Base-by-base conservation (phyloP, 139 green algal genomes). In the Nannochloris sp. region DNA sequence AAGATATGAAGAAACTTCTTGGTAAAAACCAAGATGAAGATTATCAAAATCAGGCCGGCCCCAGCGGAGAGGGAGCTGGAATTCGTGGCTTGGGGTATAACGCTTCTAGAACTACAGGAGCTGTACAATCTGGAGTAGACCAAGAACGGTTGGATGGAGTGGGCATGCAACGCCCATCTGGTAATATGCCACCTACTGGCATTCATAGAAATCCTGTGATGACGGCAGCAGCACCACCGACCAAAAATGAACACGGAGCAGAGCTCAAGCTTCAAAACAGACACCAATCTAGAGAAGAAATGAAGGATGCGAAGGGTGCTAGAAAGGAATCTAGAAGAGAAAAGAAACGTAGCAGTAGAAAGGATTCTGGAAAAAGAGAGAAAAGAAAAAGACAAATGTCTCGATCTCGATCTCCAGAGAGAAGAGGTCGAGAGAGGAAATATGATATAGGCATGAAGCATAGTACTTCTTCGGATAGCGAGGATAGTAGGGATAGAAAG, bases 1-100 rank as follows among this genome's bases (percentile, higher is more conserved):
- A 68, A 2, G 84, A 90, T 30, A 78, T 90, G 68, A 71, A 78
- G 15, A 70, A 74, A 55, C 61, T 90, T 32, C 66, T 90, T 19
- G 4, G 34, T 2, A 8, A 13, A 19, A 29, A 38, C 35, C 8
- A 63, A 54, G 5, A 53, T 56, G 57, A 44, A 69, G 39, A 47
- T 65, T 1, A 64, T 64, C 3, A 38, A 68, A 5, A 61, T 4
- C 57, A n/a, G 10, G 65, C 30, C 9, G 58, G 30, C 2, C 61
- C 45, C 1, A 35, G n/a, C 25, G 47, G 29, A 5, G 71, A 83
- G n/a, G 55, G 39, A 6, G 72, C 78, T 15, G 19, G 70, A 0
- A 27, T 75, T 19, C 77, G 79, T 39, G 80, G 80, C 8, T 64
- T 87, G 38, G 80, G 80, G 58, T 87, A 75, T 45, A 19, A 31